phyloP scores from a whole-genome alignment of 2,329 filamentous ascomycete species.

The Blumeria graminis region DNA sequence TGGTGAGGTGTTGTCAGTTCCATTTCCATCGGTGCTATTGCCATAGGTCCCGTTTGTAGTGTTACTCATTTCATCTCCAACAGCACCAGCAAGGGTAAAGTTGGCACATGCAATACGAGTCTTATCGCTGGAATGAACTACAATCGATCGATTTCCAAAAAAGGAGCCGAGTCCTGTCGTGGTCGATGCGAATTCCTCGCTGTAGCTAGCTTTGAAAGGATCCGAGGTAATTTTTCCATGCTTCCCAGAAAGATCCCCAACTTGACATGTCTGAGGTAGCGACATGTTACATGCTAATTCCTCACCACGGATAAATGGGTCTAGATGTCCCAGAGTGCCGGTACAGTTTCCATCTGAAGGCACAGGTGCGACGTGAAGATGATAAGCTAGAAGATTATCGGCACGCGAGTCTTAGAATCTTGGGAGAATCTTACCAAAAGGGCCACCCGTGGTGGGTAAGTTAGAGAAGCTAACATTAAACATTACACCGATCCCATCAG shows the following conservation, averaged over 20 bases:
- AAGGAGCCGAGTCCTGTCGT: conserved; percentile 26
- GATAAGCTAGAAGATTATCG: conserved; percentile 30
- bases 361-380: conserved; percentile 43
- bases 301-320: conserved; percentile 38
- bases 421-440: conserved; percentile 27
- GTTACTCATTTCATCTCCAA: no score
- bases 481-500: conserved; percentile 28
- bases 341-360: conserved; percentile 47
- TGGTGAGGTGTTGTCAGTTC: no score
- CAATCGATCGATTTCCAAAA: conserved; percentile 40
- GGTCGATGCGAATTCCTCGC: conserved; percentile 33
- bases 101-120: conserved; percentile 40
- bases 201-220: conserved; percentile 25
- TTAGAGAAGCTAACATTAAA: conserved; percentile 32
- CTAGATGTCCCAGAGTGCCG: conserved; percentile 39
- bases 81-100: conserved; percentile 17
- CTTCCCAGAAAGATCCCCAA: conserved; percentile 57
- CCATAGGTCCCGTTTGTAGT: no score
- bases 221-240: conserved; percentile 32
- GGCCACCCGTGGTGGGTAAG: conserved; percentile 30
- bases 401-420: background rate
- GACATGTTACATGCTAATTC: conserved; percentile 30
- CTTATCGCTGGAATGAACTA: conserved; percentile 37
- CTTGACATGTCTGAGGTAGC: conserved; percentile 41
- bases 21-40: no score